Percentiles rank a stretch among this genome's conserved stretches.
phyloP scores from a whole-genome alignment of 2,329 filamentous ascomycete species.

The Neonectria magnoliae region DNA sequence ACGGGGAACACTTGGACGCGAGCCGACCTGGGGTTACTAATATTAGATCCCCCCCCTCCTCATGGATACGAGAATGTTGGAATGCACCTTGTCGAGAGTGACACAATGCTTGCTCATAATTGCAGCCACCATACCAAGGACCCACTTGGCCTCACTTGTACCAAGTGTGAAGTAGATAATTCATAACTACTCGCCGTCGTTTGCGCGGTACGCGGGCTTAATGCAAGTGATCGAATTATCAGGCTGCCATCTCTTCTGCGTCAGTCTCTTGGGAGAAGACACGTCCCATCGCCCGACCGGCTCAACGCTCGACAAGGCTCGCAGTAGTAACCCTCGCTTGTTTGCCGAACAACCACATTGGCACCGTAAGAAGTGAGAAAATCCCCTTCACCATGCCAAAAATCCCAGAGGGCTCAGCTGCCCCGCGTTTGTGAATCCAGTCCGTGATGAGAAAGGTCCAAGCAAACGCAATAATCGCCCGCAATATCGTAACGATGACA shows the following conservation, averaged over 20 bases:
- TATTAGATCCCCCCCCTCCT: neutral
- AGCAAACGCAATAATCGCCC: slow-evolving; percentile 60
- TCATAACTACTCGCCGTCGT: neutral
- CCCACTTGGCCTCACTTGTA: neutral
- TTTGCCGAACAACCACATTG: slow-evolving; percentile 49
- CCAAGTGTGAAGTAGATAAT: too few species aligned
- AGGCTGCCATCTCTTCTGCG: too few species aligned
- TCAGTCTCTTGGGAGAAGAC: too few species aligned
- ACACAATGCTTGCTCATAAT: neutral
- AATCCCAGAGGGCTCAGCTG: slow-evolving; percentile 61
- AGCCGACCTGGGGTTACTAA: neutral
- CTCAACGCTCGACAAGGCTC: neutral
- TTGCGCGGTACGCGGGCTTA: too few species aligned
- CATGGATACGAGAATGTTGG: neutral
- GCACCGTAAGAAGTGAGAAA: slow-evolving; percentile 53
- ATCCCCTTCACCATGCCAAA: slow-evolving; percentile 63
- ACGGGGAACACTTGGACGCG: too few species aligned
- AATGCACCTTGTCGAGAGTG: neutral
- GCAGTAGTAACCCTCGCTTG: slow-evolving; percentile 49
- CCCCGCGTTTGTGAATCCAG: slow-evolving; percentile 56
- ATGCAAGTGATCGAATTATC: too few species aligned
- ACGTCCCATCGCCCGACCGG: too few species aligned
- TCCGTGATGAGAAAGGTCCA: slow-evolving; percentile 64
- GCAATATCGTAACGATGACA: slow-evolving; percentile 60
- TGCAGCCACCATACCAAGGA: neutral